Evolutionary conservation across 257 asterid genomes (phyloP).

Genomic region (Oldenlandia corymbosa): DNA sequence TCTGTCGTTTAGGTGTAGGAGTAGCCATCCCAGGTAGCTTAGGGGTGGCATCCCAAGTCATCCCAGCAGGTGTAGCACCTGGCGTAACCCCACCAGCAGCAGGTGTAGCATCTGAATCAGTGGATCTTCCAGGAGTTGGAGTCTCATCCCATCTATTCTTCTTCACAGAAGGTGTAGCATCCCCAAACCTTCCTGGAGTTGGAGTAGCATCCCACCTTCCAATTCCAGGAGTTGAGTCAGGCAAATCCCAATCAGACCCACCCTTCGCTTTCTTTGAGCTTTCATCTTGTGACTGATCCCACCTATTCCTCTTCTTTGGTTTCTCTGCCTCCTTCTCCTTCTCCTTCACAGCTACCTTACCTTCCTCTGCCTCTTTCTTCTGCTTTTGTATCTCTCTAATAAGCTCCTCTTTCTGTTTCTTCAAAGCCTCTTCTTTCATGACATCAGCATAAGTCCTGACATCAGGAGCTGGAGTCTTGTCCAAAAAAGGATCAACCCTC

Average conservation of each 20-base stretch:
- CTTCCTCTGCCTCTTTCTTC: constrained; percentile 74
- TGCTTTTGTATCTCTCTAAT: constrained; percentile 64
- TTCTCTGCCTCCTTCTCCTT: constrained; percentile 51
- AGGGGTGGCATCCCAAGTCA: constrained; percentile 94
- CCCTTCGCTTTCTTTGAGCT: constrained; percentile 55
- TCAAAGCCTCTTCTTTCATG: constrained; percentile 72
- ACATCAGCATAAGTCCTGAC: constrained; percentile 87
- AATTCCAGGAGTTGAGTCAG: constrained; percentile 78
- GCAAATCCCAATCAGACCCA: constrained; percentile 89
- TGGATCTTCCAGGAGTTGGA: constrained; percentile 82
- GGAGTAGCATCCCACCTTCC: constrained; percentile 99
- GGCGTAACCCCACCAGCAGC: constrained; percentile 82
- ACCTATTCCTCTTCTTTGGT: constrained; percentile 91
- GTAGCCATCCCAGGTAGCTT: constrained; percentile 72
- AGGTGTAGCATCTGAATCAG: constrained; percentile 82
- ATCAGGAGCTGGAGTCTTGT: constrained; percentile 81
- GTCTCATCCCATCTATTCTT: constrained; percentile 95
- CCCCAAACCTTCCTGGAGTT: constrained; percentile 86
- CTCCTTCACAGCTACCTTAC: constrained; percentile 29
- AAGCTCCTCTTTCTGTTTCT: constrained; percentile 74
- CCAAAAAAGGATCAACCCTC: constrained; percentile 76
- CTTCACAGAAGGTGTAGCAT: constrained; percentile 76
- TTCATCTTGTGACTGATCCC: constrained; percentile 89
- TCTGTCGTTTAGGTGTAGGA: constrained; percentile 89
- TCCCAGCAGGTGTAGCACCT: constrained; percentile 90